These are phyloP conservation scores for Ascochyta pisi DNA, from an alignment of 2,329 filamentous ascomycete species.

Conservation along the genomic window DNA sequence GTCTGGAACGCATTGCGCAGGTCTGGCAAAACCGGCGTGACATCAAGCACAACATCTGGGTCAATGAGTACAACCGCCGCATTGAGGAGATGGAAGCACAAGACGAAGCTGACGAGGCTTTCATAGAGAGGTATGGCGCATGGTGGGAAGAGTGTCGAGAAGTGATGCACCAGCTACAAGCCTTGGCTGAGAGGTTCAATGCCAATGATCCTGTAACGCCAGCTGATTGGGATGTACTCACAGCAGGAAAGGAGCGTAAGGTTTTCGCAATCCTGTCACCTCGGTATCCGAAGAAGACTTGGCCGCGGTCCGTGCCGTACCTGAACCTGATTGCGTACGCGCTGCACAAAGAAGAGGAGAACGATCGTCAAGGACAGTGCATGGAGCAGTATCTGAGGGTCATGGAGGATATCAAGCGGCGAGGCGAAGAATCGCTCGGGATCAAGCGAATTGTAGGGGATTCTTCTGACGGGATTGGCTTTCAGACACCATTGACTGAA, in stretches of 20 bases:
- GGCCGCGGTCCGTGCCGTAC: conserved; percentile 2
- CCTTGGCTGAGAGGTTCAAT: background rate
- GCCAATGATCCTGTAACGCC: background rate
- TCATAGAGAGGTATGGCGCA: background rate
- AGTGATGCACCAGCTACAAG: background rate
- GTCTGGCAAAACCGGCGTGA: background rate
- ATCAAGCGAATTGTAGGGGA: background rate
- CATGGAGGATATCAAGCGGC: background rate
- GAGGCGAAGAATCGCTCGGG: background rate
- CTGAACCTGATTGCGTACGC: background rate
- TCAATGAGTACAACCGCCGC: background rate
- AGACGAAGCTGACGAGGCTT: background rate
- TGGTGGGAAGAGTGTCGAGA: background rate
- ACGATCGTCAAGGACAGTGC: too few species aligned
- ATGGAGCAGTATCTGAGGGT: background rate
- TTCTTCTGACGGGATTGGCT: background rate
- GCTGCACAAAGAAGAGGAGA: background rate
- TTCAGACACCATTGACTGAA: background rate
- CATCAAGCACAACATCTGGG: background rate
- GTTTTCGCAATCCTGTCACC: background rate
- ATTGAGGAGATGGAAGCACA: background rate
- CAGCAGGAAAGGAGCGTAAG: background rate
- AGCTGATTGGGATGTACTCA: background rate
- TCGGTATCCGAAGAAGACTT: background rate
- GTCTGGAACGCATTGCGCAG: background rate